Base-by-base conservation (phyloP, 1,284 basidiomycete species). In the Microbotryomycetes sp. region DNA sequence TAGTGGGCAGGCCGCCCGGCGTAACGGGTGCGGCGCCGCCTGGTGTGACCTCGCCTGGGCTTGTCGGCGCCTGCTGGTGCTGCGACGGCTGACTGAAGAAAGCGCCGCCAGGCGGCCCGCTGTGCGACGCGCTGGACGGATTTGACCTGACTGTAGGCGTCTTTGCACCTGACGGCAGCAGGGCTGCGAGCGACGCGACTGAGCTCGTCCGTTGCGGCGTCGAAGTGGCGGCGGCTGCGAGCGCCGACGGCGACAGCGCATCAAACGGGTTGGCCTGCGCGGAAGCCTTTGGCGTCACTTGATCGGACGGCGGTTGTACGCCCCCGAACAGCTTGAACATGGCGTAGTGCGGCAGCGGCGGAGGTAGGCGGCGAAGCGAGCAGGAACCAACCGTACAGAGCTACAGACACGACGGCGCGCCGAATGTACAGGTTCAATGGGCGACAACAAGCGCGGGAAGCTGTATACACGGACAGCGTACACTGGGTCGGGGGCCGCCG, bases 301-400 rank as follows among this genome's bases (percentile, higher is more conserved):
- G 65, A 50, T 67, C 65, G 31, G 54, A 52, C 15, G 61, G 45
- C 9, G 55, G 45, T 7, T 46, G 46, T 3, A 57, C 57, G 5
- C 65, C 56, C 30, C 64, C 64, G 11, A 66, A 66, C 56, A 66
- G 53, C 45, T 66, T 66, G 58, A 66, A 54, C 64, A 66, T 66
- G 50, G 23, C 26, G 46, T 21, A 48, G n/a, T n/a, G n/a, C n/a
- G n/a, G n/a, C n/a, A n/a, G n/a, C n/a, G n/a, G n/a, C 18, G 46
- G 46, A 23, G 46, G 21, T 26, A 48, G 21, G 29, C 28, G 24
- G 13, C 5, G 29, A 4, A 6, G 48, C 21, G 49, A 46, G 7
- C 26, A 28, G 31, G 27, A n/a, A 23, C 23, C 3, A 45, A 6
- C 11, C 11, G 4, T 41, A 15, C 23, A 18, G 3, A 30, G 24